Evolutionary conservation across 164 flowering plant genomes (phyloP).

Genomic region (Tinospora cordifolia): DNA sequence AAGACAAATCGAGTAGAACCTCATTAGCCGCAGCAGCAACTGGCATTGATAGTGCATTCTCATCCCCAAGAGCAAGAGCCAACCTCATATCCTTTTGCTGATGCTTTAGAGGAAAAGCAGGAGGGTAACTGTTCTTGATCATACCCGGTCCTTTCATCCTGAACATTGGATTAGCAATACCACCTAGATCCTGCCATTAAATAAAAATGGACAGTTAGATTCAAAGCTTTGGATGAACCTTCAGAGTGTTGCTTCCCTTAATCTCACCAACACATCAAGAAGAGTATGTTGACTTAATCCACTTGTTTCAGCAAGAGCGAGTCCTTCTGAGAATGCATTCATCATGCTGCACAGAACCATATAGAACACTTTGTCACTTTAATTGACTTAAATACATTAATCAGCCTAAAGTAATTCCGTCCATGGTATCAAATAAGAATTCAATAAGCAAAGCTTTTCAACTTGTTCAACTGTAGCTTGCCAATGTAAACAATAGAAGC

Average conservation of each 20-base stretch:
- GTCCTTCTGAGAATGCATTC: slow-evolving; percentile 95
- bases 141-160: slow-evolving; percentile 80
- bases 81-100: slow-evolving; percentile 97
- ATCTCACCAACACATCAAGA: slow-evolving; percentile 79
- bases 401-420: neutral
- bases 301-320: slow-evolving; percentile 68
- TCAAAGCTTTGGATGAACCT: neutral
- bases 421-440: too few species aligned
- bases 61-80: slow-evolving; percentile 96
- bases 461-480: too few species aligned
- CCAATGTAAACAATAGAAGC: too few species aligned
- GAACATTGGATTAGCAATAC: slow-evolving; percentile 78
- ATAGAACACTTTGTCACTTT: neutral
- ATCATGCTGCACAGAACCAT: slow-evolving; percentile 53
- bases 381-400: neutral
- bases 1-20: slow-evolving; percentile 35
- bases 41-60: slow-evolving; percentile 88
- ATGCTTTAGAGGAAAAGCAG: slow-evolving; percentile 94
- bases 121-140: slow-evolving; percentile 52
- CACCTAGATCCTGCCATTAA: slow-evolving; percentile 68
- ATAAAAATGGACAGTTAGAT: slow-evolving; percentile 1
- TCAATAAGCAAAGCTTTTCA: too few species aligned
- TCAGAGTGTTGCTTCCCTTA: neutral
- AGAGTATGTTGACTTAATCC: slow-evolving; percentile 64
- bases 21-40: slow-evolving; percentile 95